Evolutionary conservation across 2,329 filamentous ascomycete species (phyloP).

Genomic region (Lasiodiplodia sp.): DNA sequence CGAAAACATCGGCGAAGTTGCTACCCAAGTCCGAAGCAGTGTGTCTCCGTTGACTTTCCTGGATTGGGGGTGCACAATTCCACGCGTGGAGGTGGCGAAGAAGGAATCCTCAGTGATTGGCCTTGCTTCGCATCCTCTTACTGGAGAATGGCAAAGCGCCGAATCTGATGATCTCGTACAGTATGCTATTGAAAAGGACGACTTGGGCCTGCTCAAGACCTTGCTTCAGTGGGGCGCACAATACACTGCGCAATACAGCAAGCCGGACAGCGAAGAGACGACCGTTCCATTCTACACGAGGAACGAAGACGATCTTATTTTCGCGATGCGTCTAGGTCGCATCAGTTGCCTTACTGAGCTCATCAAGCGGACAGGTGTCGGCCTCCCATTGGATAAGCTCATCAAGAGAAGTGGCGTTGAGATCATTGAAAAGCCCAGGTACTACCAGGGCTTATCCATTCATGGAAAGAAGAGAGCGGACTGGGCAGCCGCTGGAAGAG

Average conservation of each 20-base stretch:
- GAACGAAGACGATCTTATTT: constrained; percentile 41
- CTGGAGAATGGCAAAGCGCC: constrained; percentile 1
- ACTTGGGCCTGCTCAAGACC: constrained; percentile 35
- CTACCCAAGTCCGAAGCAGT: constrained; percentile 69
- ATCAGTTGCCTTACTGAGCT: constrained; percentile 67
- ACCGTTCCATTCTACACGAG: constrained; percentile 33
- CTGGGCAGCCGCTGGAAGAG: constrained; percentile 73
- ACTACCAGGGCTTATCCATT: constrained; percentile 79
- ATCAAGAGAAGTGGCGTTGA: constrained; percentile 71
- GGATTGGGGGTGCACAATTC: constrained; percentile 39
- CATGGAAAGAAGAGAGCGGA: constrained; percentile 76
- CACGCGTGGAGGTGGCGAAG: constrained; percentile 2
- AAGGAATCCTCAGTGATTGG: constrained; percentile 18
- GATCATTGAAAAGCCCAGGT: constrained; percentile 69
- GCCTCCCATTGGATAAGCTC: constrained; percentile 72
- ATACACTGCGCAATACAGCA: constrained; percentile 32
- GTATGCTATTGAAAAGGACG: constrained; percentile 40
- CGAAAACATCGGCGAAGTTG: constrained; percentile 75
- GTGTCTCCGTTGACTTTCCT: constrained; percentile 65
- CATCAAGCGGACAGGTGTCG: constrained; percentile 71
- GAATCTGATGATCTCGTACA: constrained; percentile 37
- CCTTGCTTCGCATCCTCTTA: constrained; percentile 28
- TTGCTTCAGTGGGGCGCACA: constrained; percentile 34
- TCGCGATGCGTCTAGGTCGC: constrained; percentile 57
- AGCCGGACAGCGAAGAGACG: constrained; percentile 34